Conservation (phyloP, 1,284 basidiomycete species). For the Cutaneotrichosporon cyanovorans region DNA sequence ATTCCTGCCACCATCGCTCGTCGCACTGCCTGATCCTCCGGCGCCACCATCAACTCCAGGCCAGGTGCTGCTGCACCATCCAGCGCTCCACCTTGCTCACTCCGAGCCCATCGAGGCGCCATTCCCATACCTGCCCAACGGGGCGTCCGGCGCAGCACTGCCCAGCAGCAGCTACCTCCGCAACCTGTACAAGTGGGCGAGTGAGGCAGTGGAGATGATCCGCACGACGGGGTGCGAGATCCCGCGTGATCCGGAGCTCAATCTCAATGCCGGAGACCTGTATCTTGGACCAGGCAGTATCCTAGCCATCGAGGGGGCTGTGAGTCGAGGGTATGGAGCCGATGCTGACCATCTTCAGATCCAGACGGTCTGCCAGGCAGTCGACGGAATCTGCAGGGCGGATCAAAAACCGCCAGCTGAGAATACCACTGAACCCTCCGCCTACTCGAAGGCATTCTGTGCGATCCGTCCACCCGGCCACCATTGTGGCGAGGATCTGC, state of each 20-base stretch:
- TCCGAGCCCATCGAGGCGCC: constrained; percentile 33
- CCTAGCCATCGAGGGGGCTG: constrained; percentile 39
- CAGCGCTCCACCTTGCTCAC: constrained; percentile 40
- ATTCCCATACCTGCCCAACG: constrained; percentile 27
- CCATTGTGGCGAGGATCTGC: constrained; percentile 80
- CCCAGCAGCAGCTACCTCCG: constrained; percentile 33
- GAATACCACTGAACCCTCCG: not conserved
- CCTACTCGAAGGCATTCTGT: constrained; percentile 59
- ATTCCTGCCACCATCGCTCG: constrained; percentile 17
- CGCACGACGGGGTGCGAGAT: constrained; percentile 65
- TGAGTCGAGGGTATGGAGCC: constrained; percentile 52
- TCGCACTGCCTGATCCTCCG: constrained; percentile 27
- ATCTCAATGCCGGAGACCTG: constrained; percentile 64
- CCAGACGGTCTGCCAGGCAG: constrained; percentile 70
- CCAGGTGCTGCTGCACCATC: constrained; percentile 35
- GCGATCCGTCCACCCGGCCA: constrained; percentile 81
- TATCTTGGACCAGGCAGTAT: constrained; percentile 59
- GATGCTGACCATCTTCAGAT: constrained; percentile 54
- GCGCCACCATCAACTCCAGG: constrained; percentile 21
- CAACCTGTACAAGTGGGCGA: constrained; percentile 52
- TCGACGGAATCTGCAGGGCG: constrained; percentile 52
- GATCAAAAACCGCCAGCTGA: not conserved
- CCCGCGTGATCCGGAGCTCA: constrained; percentile 52
- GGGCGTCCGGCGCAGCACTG: constrained; percentile 11
- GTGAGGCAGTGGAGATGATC: constrained; percentile 61